phyloP scores from a whole-genome alignment of 345 rosid species.

The Linum trigynum region DNA sequence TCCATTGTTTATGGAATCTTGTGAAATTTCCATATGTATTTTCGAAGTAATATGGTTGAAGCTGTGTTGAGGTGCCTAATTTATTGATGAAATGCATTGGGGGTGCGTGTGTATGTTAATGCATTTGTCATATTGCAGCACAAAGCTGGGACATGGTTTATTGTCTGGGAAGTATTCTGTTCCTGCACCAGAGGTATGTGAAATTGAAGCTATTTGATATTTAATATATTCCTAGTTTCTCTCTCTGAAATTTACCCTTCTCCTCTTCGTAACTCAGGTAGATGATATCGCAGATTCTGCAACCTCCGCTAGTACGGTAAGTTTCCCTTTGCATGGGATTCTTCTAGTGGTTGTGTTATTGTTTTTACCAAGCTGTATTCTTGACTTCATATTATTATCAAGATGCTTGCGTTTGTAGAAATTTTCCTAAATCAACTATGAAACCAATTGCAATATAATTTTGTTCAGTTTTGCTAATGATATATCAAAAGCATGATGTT shows the following conservation, averaged over 20 bases:
- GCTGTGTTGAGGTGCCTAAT: not conserved
- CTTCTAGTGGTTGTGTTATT: not conserved
- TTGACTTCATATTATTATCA: too few species aligned
- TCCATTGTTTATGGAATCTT: not conserved
- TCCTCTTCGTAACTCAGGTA: slow-evolving; percentile 33
- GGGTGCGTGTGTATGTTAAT: slow-evolving; percentile 8
- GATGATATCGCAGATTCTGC: slow-evolving; percentile 31
- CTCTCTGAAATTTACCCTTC: slow-evolving; percentile 2
- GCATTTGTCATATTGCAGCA: slow-evolving; percentile 43
- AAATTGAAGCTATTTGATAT: slow-evolving; percentile 6
- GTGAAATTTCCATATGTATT: slow-evolving; percentile 2
- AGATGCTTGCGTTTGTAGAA: too few species aligned
- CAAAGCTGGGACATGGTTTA: slow-evolving; percentile 94
- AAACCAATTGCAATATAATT: too few species aligned
- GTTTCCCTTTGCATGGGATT: slow-evolving; percentile 15
- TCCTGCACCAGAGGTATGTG: slow-evolving; percentile 59
- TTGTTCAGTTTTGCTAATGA: too few species aligned
- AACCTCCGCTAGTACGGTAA: slow-evolving; percentile 32
- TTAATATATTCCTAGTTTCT: not conserved
- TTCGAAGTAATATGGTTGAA: not conserved
- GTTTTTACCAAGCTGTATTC: not conserved
- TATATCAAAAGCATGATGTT: not conserved
- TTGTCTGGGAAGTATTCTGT: slow-evolving; percentile 84
- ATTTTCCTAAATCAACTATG: too few species aligned
- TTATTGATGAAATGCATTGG: not conserved